A percentile compares a stretch with the other conserved stretches of the same genome.
phyloP scores from a whole-genome alignment of 2,329 filamentous ascomycete species.

The Penicillium sp. region DNA sequence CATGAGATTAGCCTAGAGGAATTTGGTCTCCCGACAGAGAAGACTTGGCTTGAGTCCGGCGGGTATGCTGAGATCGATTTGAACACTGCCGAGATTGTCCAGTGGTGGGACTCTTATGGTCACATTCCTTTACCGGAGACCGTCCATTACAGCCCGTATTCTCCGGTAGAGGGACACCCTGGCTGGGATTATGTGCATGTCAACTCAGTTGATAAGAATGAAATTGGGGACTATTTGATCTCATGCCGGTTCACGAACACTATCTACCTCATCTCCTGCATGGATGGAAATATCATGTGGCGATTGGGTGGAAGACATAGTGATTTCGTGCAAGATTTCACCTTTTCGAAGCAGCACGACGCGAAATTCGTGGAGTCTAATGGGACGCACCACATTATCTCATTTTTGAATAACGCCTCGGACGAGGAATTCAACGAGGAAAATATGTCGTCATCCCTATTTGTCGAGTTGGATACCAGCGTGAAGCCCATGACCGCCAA shows the following conservation, averaged over 20 bases:
- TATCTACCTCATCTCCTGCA: conserved; percentile 37
- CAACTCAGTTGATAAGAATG: conserved; percentile 40
- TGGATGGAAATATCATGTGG: conserved; percentile 37
- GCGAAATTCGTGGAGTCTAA: conserved; percentile 30
- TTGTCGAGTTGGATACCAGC: conserved; percentile 29
- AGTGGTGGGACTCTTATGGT: conserved; percentile 33
- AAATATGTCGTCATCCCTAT: conserved; percentile 25
- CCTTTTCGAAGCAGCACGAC: conserved; percentile 38
- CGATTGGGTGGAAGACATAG: conserved; percentile 30
- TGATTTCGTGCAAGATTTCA: conserved; percentile 31
- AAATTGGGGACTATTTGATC: conserved; percentile 37
- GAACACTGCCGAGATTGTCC: conserved; percentile 27
- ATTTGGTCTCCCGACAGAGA: conserved; percentile 21
- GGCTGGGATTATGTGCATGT: conserved; percentile 39
- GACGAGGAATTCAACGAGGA: conserved; percentile 29
- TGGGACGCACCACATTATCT: conserved; percentile 30
- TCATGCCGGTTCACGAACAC: conserved; percentile 38
- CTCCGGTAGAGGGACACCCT: conserved; percentile 13
- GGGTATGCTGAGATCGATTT: conserved; percentile 36
- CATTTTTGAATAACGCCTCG: conserved; percentile 34
- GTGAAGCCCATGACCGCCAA: conserved; percentile 26
- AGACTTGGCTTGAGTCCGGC: conserved; percentile 27
- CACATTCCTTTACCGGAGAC: conserved; percentile 26
- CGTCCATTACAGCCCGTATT: conserved; percentile 15
- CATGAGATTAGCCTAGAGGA: conserved; percentile 23